Base-by-base conservation (phyloP, 192 early-diverging fungal species). In the Diversispora epigaea region DNA sequence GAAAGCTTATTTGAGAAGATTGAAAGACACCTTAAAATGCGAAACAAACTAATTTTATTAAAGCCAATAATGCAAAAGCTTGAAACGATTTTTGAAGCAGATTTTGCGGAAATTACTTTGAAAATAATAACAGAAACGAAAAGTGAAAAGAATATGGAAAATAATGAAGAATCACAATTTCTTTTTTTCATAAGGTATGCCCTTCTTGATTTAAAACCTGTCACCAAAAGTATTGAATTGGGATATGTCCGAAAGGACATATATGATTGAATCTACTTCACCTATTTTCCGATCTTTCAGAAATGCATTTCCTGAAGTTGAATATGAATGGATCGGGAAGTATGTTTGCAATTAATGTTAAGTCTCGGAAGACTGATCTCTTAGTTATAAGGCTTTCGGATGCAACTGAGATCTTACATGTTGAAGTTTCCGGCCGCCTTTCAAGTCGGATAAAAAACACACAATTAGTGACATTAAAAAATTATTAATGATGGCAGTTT, bases 141-240 rank as follows among this genome's bases (percentile, higher is more conserved):
- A 10, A 3, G 4, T 15, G 15, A 0, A 21, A 70, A 3, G 50
- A 50, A 1, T 15, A 70, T 32, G 17, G 39, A n/a, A 8, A 39
- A 50, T n/a, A 55, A 46, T 6, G 68, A 70, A 1, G 22, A 55
- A 40, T 15, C 21, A 54, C 32, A 41, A 22, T 56, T 70, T 4
- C 19, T 55, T n/a, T 70, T 70, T 39, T 70, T 70, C 21, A 54
- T n/a, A n/a, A n/a, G n/a, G n/a, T n/a, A n/a, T n/a, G n/a, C 68
- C n/a, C 9, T 70, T 3, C 50, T 56, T 6, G 52, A n/a, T n/a
- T n/a, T n/a, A n/a, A n/a, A n/a, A n/a, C n/a, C n/a, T n/a, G n/a
- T n/a, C n/a, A n/a, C n/a, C n/a, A n/a, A n/a, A n/a, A 49, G 47
- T 49, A 6, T 12, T 49, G 17, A 17, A 52, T 52, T 17, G 50